Conservation (phyloP, 352 stramenopile genomes). For the Globisporangium carolinianum region DNA sequence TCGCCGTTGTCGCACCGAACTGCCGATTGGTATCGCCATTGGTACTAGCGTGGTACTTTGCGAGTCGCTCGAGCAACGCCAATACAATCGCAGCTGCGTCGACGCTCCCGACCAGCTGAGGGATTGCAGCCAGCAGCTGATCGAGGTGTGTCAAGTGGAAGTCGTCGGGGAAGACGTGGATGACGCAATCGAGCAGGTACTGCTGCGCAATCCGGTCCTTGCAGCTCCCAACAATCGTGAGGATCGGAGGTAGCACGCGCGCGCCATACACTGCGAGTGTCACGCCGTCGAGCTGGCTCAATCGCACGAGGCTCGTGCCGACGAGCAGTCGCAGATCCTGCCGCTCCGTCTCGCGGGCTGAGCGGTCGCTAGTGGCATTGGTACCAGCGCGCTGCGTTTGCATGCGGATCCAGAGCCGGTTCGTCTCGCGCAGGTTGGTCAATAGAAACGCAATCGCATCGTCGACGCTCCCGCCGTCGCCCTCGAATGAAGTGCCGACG, state of each 20-base stretch:
- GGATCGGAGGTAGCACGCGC: conserved; percentile 84
- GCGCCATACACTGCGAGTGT: conserved; percentile 86
- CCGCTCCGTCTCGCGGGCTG: conserved; percentile 71
- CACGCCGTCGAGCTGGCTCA: conserved; percentile 95
- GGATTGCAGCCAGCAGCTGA: conserved; percentile 81
- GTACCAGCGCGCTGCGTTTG: conserved; percentile 76
- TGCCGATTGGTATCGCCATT: conserved; percentile 15
- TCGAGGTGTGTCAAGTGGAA: conserved; percentile 96
- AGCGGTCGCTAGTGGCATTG: conserved; percentile 63
- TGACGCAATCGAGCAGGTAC: conserved; percentile 98
- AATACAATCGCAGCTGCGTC: conserved; percentile 89
- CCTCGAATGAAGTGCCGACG: conserved; percentile 58
- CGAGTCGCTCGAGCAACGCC: conserved; percentile 91
- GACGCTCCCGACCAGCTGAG: conserved; percentile 87
- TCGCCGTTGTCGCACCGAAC: conserved; percentile 1
- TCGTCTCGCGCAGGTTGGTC: conserved; percentile 97
- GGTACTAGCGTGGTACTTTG: conserved; percentile 71
- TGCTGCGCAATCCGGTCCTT: conserved; percentile 96
- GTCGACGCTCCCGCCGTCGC: conserved; percentile 50
- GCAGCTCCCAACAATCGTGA: conserved; percentile 94
- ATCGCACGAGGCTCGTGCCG: conserved; percentile 94
- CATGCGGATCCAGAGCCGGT: conserved; percentile 99
- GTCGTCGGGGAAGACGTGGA: conserved; percentile 97
- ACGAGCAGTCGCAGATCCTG: conserved; percentile 97
- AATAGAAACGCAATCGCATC: conserved; percentile 96